A percentile compares a stretch with the other conserved stretches of the same genome.
Conservation (phyloP, 352 stramenopile genomes). For the Phytophthora aleatoria region DNA sequence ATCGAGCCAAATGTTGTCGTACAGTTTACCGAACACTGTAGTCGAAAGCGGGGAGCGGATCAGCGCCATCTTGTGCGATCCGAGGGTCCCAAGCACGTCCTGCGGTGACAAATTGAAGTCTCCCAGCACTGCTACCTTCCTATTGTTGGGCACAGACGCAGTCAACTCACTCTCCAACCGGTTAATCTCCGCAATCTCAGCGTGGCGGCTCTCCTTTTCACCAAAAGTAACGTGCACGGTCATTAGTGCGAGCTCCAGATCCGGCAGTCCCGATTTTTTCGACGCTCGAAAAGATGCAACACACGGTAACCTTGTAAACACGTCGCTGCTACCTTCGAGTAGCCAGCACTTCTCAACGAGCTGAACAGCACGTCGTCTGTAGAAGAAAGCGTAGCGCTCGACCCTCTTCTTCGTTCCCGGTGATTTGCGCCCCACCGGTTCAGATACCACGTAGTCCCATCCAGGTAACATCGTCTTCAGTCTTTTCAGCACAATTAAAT, state of each 20-base stretch:
- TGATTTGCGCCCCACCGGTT: slow-evolving; percentile 33
- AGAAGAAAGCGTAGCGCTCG: slow-evolving; percentile 68
- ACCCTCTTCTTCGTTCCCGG: slow-evolving; percentile 31
- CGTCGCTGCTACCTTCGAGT: slow-evolving; percentile 6
- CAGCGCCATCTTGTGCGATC: slow-evolving; percentile 39
- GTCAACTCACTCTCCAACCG: slow-evolving; percentile 30
- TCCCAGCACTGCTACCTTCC: slow-evolving; percentile 56
- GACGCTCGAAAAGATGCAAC: slow-evolving; percentile 46
- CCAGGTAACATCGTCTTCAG: slow-evolving; percentile 60
- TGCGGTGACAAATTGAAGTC: slow-evolving; percentile 73
- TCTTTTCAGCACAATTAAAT: slow-evolving; percentile 61
- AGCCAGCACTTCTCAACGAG: slow-evolving; percentile 36
- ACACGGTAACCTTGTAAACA: slow-evolving; percentile 48
- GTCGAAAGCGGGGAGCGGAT: slow-evolving; percentile 55
- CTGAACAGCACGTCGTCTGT: slow-evolving; percentile 36
- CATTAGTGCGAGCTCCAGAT: slow-evolving; percentile 47
- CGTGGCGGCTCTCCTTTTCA: slow-evolving; percentile 26
- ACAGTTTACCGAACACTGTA: slow-evolving; percentile 63
- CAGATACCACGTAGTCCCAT: slow-evolving; percentile 65
- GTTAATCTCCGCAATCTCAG: slow-evolving; percentile 48
- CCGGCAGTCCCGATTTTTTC: slow-evolving; percentile 8
- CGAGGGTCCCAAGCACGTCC: slow-evolving; percentile 36
- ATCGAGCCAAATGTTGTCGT: slow-evolving; percentile 74
- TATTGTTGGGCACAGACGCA: slow-evolving; percentile 5
- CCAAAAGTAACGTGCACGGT: slow-evolving; percentile 63